These are phyloP conservation scores for Plasmodium ovale DNA, from an alignment of 169 alveolate genomes.

Conservation along the genomic window DNA sequence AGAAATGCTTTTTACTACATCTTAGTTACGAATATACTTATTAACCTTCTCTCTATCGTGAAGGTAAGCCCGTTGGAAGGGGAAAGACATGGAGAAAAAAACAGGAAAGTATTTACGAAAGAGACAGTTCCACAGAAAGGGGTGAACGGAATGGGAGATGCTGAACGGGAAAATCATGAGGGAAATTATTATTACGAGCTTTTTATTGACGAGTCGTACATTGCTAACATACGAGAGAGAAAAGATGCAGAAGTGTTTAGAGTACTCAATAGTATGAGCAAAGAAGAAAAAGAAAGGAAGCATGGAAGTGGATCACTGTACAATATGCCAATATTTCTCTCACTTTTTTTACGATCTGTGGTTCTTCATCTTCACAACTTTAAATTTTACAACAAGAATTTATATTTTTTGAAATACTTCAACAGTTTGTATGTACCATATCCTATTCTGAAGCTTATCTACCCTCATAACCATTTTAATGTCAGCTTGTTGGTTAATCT, in stretches of 20 bases:
- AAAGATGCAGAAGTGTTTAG: conserved; percentile 7
- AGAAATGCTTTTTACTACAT: conserved; percentile 20
- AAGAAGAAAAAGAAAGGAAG: background rate
- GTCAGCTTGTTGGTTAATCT: conserved; percentile 35
- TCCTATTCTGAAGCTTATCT: conserved; percentile 7
- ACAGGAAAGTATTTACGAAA: background rate
- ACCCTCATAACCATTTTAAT: conserved; percentile 34
- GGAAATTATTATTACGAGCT: conserved; percentile 12
- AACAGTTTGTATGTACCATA: conserved; percentile 39
- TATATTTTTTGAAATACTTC: conserved; percentile 20
- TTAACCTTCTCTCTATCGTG: conserved; percentile 11
- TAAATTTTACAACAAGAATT: conserved; percentile 22
- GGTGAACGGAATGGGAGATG: background rate
- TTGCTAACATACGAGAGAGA: conserved; percentile 8
- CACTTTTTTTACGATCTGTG: conserved; percentile 27
- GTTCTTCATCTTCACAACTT: conserved; percentile 32
- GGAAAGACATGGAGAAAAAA: background rate
- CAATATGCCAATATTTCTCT: conserved; percentile 40
- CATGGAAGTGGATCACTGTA: background rate
- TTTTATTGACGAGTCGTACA: conserved; percentile 1
- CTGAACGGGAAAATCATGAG: background rate
- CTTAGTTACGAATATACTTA: conserved; percentile 24
- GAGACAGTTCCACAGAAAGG: background rate
- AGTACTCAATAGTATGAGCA: background rate
- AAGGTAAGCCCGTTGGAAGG: background rate